Evolutionary conservation across 768 basidiomycete genomes (phyloP), one percentile per base, ranked within the genome.

Genomic region (Pisolithus orientalis): DNA sequence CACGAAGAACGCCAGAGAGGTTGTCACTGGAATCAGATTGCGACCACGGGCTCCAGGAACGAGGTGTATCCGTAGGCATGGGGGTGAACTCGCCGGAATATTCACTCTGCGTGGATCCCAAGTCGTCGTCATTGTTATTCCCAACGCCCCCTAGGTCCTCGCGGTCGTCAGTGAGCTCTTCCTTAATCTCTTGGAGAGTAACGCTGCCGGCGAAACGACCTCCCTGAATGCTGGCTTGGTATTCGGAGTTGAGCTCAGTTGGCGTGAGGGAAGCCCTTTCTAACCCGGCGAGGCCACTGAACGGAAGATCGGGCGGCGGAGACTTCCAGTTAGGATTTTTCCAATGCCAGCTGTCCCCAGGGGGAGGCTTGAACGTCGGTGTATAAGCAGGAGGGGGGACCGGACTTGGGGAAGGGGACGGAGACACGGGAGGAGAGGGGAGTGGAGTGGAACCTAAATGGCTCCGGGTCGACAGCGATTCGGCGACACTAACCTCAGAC

Each of bases 241-340:
- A 57, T 28, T 68, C 67, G 7, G 59, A 62, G 43, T 65, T 39
- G 34, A 54, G 68, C 51, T 68, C 67, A 3, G 67, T 68, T 2
- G 67, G 68, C 5, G 66, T 34, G 38, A 68, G 62, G 9, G 67
- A 68, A 8, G 39, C 57, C 17, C 57, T 55, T 13, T 64, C 66
- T 11, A 52, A 38, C 4, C 62, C 56, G n/a, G 53, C 56, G 5
- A 61, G 66, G 25, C 56, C 62, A 34, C 61, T 50, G 11, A 59
- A 39, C 17, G 62, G 65, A 57, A 49, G 55, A 43, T 67, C 66
- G 29, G 50, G 62, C 37, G 67, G 64, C 0, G 67, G 67, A 27
- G 67, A 70, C 28, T 63, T 53, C 67, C 67, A 68, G 32, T 68
- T 68, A 3, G 67, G 67, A 49, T 68, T 68, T 44, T 50, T 67